phyloP scores from a whole-genome alignment of 2,329 filamentous ascomycete species.

The Fusarium torulosum region DNA sequence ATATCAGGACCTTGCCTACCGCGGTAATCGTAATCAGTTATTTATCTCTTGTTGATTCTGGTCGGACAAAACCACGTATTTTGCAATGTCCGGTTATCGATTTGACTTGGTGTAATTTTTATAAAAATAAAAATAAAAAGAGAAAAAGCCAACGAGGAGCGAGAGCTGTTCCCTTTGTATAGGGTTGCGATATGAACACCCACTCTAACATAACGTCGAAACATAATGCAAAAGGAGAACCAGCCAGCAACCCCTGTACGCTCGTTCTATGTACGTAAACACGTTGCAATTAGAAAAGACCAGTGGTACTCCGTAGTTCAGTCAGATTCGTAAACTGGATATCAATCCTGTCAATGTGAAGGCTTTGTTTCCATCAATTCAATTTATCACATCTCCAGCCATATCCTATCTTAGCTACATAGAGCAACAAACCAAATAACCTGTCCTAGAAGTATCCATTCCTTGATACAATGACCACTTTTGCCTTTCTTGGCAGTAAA shows the following conservation, averaged over 20 bases:
- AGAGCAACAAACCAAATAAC: neutral
- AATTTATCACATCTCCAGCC: neutral
- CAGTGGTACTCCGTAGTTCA: neutral
- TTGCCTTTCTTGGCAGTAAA: neutral
- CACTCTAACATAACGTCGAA: slow-evolving; percentile 38
- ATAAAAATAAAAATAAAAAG: no score
- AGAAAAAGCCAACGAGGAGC: neutral
- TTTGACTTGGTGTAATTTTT: neutral
- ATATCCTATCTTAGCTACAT: neutral
- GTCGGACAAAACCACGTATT: neutral
- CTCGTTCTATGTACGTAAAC: neutral
- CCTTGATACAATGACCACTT: neutral
- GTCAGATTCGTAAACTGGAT: no score
- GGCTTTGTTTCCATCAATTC: neutral
- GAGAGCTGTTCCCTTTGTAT: slow-evolving; percentile 25
- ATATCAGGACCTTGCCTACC: neutral
- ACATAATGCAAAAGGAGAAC: slow-evolving; percentile 36
- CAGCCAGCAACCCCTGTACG: neutral
- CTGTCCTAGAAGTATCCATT: neutral
- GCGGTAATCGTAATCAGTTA: neutral
- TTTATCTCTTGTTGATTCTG: neutral
- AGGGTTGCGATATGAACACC: neutral
- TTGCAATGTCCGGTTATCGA: neutral
- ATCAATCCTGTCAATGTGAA: neutral
- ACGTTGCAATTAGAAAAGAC: neutral